Percentiles rank a stretch among this genome's conserved stretches.
Evolutionary conservation across 2,329 filamentous ascomycete genomes (phyloP).

Genomic region (Stachybotrys elegans): DNA sequence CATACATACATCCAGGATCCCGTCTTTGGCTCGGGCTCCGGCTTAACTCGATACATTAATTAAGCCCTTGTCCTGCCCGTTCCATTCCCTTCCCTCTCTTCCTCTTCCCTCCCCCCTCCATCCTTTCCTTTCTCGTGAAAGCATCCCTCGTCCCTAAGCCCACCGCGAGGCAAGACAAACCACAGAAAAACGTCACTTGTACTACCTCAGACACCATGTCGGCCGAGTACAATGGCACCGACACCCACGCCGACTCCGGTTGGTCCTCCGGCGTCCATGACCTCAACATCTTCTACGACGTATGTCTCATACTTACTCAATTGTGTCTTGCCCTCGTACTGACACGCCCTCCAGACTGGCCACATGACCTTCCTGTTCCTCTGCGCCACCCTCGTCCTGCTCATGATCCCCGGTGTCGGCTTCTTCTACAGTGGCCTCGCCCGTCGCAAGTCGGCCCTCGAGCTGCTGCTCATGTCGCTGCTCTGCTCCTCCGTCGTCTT

Average conservation of each 20-base stretch:
- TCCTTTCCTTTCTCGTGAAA: neutral
- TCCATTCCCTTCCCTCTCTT: neutral
- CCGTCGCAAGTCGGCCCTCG: conserved; percentile 81
- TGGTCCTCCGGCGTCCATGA: conserved; percentile 53
- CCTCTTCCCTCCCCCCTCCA: neutral
- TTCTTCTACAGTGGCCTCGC: conserved; percentile 94
- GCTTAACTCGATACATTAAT: too few relatives aligned
- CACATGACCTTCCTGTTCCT: conserved; percentile 79
- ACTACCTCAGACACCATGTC: conserved; percentile 21
- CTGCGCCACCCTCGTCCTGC: conserved; percentile 72
- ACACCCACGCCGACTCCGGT: conserved; percentile 43
- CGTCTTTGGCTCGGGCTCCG: too few relatives aligned
- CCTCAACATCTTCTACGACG: conserved; percentile 81
- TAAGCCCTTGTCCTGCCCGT: too few relatives aligned
- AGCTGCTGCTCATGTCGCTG: conserved; percentile 79
- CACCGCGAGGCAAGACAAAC: neutral
- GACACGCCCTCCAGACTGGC: conserved; percentile 51
- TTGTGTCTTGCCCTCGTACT: conserved; percentile 5
- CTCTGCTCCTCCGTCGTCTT: conserved; percentile 74
- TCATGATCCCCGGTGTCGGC: conserved; percentile 91
- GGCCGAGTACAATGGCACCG: conserved; percentile 45
- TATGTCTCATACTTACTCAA: conserved; percentile 31
- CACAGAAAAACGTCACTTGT: too few relatives aligned
- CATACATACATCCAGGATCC: too few relatives aligned
- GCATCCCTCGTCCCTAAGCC: too few relatives aligned